A percentile compares a stretch with the other conserved stretches of the same genome.
Evolutionary conservation across 805 yeast genomes (phyloP).

Genomic region (Sungouiella blattae): DNA sequence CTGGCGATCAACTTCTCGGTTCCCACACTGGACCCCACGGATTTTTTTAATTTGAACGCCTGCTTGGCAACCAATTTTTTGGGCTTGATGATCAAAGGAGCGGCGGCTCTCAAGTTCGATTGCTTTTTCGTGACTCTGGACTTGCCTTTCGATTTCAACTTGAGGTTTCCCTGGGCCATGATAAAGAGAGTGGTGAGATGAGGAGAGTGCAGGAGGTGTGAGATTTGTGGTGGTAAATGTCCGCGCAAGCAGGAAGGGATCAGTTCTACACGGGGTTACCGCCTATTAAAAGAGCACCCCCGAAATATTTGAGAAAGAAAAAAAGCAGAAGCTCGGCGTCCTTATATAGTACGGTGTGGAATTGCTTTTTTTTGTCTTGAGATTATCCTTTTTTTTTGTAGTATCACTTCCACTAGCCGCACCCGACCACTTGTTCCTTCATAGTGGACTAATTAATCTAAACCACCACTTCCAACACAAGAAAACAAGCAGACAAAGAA

Average conservation of each 20-base stretch:
- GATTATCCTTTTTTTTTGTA: too few species aligned
- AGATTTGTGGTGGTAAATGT: too few species aligned
- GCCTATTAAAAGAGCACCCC: background rate
- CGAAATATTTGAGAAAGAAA: background rate
- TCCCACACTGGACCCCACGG: constrained; percentile 22
- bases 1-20: constrained; percentile 87
- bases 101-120: constrained; percentile 63
- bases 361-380: background rate
- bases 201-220: constrained; percentile 1
- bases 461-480: too few species aligned
- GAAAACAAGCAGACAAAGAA: too few species aligned
- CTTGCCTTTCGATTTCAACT: constrained; percentile 46
- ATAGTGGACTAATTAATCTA: too few species aligned
- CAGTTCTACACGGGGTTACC: background rate
- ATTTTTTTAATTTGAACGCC: constrained; percentile 54
- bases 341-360: background rate
- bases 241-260: too few species aligned
- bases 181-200: constrained; percentile 3
- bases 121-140: constrained; percentile 65
- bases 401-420: too few species aligned
- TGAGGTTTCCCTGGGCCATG: constrained; percentile 77
- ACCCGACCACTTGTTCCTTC: too few species aligned
- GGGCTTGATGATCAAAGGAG: constrained; percentile 66
- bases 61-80: constrained; percentile 49
- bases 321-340: background rate